A percentile compares a stretch with the other conserved stretches of the same genome.
These are phyloP conservation scores for Phalaenopsis hybrid DNA, from an alignment of 116 monocot genomes.

Conservation along the genomic window DNA sequence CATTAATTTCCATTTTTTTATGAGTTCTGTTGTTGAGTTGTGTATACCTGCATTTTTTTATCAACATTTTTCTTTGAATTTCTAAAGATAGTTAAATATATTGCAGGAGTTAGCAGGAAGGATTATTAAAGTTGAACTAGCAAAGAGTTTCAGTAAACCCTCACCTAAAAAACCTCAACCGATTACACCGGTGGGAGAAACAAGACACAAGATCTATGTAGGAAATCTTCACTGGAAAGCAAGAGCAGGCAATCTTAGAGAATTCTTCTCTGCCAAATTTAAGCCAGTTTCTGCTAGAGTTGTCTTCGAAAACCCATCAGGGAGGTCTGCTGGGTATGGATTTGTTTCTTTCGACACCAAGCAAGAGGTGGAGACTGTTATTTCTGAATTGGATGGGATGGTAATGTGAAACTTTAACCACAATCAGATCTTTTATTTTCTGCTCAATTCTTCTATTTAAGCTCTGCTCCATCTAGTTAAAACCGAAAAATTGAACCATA, in stretches of 20 bases:
- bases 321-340: slow-evolving; percentile 80
- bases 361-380: slow-evolving; percentile 75
- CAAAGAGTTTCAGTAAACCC: slow-evolving; percentile 39
- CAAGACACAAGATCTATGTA: slow-evolving; percentile 55
- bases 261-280: slow-evolving; percentile 57
- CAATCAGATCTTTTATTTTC: slow-evolving; percentile 1
- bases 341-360: slow-evolving; percentile 76
- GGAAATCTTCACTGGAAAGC: slow-evolving; percentile 90
- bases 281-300: slow-evolving; percentile 61
- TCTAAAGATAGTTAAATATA: not conserved
- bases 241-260: slow-evolving; percentile 59
- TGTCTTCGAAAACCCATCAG: slow-evolving; percentile 59
- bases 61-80: not conserved
- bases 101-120: slow-evolving; percentile 34
- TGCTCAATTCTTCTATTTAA: not conserved
- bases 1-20: not conserved
- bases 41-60: not conserved
- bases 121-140: slow-evolving; percentile 36
- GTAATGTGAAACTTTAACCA: slow-evolving; percentile 24
- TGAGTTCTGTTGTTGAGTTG: not conserved
- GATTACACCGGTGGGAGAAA: slow-evolving; percentile 13
- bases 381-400: slow-evolving; percentile 79
- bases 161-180: slow-evolving; percentile 15
- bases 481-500: too few relatives aligned
- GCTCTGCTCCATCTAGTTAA: too few relatives aligned